Conservation (phyloP, 768 basidiomycete genomes). For the Tephrocybe sp. region DNA sequence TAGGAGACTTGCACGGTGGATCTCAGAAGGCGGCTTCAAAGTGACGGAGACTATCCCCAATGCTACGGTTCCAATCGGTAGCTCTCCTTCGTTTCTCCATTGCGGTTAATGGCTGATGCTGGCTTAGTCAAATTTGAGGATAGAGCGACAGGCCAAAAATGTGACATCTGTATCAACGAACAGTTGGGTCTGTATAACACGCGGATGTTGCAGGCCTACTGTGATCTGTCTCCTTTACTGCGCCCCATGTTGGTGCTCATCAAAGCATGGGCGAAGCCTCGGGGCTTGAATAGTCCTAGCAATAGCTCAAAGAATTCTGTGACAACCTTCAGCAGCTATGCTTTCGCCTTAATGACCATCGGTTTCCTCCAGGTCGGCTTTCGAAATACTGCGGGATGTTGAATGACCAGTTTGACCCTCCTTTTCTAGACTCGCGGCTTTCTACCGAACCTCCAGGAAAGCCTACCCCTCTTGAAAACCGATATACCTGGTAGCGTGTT, state of each 20-base stretch:
- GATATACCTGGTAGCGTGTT: conserved; percentile 20
- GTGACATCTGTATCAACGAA: conserved; percentile 66
- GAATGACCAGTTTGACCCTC: background rate
- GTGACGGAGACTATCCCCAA: conserved; percentile 26
- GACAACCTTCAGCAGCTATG: conserved; percentile 60
- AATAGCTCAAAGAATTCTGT: conserved; percentile 14
- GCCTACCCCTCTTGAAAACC: conserved; percentile 19
- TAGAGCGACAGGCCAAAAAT: conserved; percentile 34
- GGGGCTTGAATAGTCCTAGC: conserved; percentile 49
- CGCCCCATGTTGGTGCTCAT: conserved; percentile 44
- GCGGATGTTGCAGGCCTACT: conserved; percentile 50
- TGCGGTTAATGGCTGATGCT: background rate
- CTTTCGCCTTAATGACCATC: conserved; percentile 60
- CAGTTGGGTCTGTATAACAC: conserved; percentile 56
- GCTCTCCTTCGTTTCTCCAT: background rate
- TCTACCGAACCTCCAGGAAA: conserved; percentile 55
- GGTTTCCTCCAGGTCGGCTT: conserved; percentile 52
- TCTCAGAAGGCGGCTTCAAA: conserved; percentile 34
- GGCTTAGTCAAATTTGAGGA: conserved; percentile 49
- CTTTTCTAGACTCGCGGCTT: conserved; percentile 38
- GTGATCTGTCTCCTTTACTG: conserved; percentile 42
- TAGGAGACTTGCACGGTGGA: conserved; percentile 30
- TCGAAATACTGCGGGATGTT: background rate
- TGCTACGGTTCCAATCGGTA: conserved; percentile 46
- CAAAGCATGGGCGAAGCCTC: conserved; percentile 61